Evolutionary conservation across 257 asterid genomes (phyloP).

Genomic region (Solanum chilense): DNA sequence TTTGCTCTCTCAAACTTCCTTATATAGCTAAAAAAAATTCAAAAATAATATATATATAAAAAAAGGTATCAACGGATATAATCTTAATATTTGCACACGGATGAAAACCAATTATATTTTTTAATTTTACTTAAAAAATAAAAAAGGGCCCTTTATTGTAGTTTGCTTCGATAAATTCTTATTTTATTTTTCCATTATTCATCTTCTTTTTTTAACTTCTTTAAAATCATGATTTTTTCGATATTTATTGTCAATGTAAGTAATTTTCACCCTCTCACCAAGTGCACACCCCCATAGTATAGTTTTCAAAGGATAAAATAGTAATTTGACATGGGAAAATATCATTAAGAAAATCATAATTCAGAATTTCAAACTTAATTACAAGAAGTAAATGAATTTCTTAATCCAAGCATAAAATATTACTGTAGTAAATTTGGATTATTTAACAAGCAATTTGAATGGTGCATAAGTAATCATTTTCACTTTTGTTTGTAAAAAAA

Average conservation of each 20-base stretch:
- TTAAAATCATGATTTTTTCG: too few species aligned
- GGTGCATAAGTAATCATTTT: constrained; percentile 1
- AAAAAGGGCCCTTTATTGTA: background rate
- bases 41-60: too few species aligned
- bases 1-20: background rate
- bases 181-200: background rate
- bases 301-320: background rate
- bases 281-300: background rate
- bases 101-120: background rate
- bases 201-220: background rate
- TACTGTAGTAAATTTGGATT: background rate
- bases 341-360: background rate
- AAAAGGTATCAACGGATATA: too few species aligned
- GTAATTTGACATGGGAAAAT: background rate
- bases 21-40: background rate
- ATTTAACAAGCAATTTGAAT: constrained; percentile 1
- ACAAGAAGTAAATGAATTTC: background rate
- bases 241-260: background rate
- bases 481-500: background rate
- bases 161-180: too few species aligned
- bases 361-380: background rate
- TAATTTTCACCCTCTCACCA: background rate
- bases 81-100: background rate
- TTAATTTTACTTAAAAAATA: too few species aligned
- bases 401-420: background rate